Evolutionary conservation across 2,329 filamentous ascomycete species (phyloP).

Genomic region (Trichoderma arundinaceum): DNA sequence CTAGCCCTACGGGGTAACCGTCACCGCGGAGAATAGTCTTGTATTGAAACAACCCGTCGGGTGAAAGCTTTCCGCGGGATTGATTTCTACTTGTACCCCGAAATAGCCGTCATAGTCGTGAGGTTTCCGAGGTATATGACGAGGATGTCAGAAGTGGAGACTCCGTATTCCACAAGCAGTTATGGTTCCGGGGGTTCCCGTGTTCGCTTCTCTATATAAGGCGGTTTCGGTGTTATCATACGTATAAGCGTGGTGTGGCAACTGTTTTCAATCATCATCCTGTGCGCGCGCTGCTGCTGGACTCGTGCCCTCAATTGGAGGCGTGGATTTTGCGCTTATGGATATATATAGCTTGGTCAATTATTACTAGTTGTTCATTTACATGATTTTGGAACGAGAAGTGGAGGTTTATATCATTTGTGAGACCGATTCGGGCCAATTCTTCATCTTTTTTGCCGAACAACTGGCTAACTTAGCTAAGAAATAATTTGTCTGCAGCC

Average conservation of each 20-base stretch:
- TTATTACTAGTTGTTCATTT: background rate
- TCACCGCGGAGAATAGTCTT: background rate
- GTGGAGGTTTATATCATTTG: background rate
- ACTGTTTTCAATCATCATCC: background rate
- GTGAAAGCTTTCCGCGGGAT: background rate
- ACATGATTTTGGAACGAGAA: background rate
- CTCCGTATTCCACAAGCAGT: background rate
- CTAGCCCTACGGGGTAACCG: background rate
- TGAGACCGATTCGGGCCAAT: background rate
- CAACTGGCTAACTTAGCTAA: background rate
- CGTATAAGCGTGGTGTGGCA: too few species aligned
- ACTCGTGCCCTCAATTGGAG: background rate
- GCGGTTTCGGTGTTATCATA: background rate
- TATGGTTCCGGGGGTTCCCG: background rate
- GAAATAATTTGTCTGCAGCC: background rate
- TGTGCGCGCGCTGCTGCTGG: background rate
- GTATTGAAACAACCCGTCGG: background rate
- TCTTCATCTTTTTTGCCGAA: constrained; percentile 1
- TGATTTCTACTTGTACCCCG: background rate
- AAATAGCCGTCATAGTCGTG: background rate
- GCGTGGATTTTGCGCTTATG: background rate
- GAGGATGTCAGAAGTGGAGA: background rate
- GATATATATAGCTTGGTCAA: background rate
- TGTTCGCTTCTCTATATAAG: background rate
- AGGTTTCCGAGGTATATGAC: background rate